These are phyloP conservation scores for Acanthamoeba royreba DNA, from an alignment of 208 protist genomes.

Conservation along the genomic window DNA sequence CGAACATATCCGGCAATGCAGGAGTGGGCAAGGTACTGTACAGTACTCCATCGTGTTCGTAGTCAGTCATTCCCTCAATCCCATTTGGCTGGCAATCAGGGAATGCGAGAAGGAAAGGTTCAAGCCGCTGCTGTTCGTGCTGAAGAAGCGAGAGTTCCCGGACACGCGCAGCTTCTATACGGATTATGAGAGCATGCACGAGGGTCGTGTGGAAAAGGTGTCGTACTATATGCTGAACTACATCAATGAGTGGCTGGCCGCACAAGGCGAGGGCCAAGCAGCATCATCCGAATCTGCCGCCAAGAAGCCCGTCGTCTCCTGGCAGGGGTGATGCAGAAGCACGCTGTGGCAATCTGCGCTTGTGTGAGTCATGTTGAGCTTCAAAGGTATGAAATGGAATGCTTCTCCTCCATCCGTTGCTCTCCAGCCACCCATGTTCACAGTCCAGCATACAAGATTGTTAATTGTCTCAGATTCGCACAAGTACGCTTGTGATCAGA, in stretches of 20 bases:
- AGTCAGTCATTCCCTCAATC: too few relatives aligned
- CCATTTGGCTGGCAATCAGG: background rate
- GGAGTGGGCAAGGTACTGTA: slow-evolving; percentile 11
- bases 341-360: too few relatives aligned
- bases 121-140: slow-evolving; percentile 26
- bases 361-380: background rate
- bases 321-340: background rate
- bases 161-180: background rate
- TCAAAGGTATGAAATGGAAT: background rate
- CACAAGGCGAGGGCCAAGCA: background rate
- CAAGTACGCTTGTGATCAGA: too few relatives aligned
- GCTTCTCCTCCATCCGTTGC: too few relatives aligned
- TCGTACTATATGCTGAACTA: slow-evolving; percentile 38
- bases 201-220: slow-evolving; percentile 34
- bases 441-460: background rate
- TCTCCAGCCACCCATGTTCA: too few relatives aligned
- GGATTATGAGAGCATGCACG: slow-evolving; percentile 40
- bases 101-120: slow-evolving; percentile 21
- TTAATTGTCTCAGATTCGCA: background rate
- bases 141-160: slow-evolving; percentile 2
- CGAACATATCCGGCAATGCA: background rate
- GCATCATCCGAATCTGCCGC: background rate
- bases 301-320: background rate
- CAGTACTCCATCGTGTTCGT: too few relatives aligned
- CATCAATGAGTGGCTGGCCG: background rate